These are phyloP conservation scores for Cyberlindnera lachancei DNA, from an alignment of 805 yeast genomes.

Conservation along the genomic window DNA sequence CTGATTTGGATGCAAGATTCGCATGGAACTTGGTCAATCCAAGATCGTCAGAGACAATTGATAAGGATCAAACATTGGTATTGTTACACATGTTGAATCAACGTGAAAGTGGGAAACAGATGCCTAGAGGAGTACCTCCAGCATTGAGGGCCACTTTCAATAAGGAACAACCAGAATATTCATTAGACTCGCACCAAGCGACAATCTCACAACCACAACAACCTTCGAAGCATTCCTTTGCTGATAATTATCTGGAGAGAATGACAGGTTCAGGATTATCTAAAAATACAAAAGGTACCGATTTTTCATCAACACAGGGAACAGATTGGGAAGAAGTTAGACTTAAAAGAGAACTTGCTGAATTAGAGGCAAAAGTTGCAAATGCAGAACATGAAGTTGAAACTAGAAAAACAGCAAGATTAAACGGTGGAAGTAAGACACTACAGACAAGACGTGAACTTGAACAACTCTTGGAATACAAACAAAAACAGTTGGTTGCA, in stretches of 20 bases:
- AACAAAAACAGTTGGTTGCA: conserved; percentile 48
- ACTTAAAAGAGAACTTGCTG: conserved; percentile 68
- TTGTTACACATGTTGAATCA: conserved; percentile 88
- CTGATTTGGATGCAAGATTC: conserved; percentile 74
- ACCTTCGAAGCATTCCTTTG: conserved; percentile 35
- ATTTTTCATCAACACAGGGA: conserved; percentile 59
- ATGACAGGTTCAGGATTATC: conserved; percentile 38
- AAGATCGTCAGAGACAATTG: conserved; percentile 76
- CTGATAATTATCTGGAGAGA: conserved; percentile 46
- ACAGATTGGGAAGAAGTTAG: conserved; percentile 92
- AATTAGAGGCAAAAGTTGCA: conserved; percentile 58
- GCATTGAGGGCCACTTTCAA: conserved; percentile 86
- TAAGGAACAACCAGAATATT: conserved; percentile 73
- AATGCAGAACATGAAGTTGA: conserved; percentile 46
- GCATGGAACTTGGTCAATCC: conserved; percentile 98
- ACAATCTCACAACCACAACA: conserved; percentile 16
- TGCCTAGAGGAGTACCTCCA: conserved; percentile 94
- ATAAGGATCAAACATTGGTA: conserved; percentile 86
- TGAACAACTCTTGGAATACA: conserved; percentile 76
- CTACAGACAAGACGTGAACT: conserved; percentile 52
- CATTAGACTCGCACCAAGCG: conserved; percentile 49
- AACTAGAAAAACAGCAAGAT: conserved; percentile 26
- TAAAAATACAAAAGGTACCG: conserved; percentile 47
- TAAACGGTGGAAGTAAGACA: conserved; percentile 18
- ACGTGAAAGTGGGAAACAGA: conserved; percentile 72